Base-by-base conservation (phyloP, 148 eudicot genomes). In the Bassia scoparia region DNA sequence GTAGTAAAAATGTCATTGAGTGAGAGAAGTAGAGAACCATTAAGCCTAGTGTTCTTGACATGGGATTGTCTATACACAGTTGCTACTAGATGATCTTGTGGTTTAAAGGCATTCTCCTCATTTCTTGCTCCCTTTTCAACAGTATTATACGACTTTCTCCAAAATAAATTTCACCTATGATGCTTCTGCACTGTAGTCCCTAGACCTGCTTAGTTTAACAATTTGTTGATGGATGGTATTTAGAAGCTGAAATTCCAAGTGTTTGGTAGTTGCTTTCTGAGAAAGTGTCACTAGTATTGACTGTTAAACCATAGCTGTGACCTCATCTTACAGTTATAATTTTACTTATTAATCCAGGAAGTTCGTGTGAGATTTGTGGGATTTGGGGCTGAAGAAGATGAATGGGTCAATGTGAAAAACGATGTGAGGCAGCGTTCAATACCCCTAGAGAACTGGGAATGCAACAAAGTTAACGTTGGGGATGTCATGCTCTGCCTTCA, bases 301-400 rank as follows among this genome's bases (percentile, higher is more conserved):
- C 53, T 49, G n/a, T 16, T 49, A 24, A 55, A 27, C 62, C 34
- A 17, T 16, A 11, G 34, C 18, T 2, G 54, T 24, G 34, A 13
- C 54, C 15, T 2, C 9, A 6, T 37, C 55, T 23, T 30, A 43
- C 50, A 53, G 4, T 58, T 46, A 64, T 56, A 74, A 21, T 1
- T 61, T 62, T 49, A 23, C 61, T 34, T 33, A 79, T 66, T 78
- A 37, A 75, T 81, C 64, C 89, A 95, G 99, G 97, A 91, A 85
- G 94, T 89, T 80, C 86, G 12, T 70, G 97, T 95, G 41, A 88
- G 99, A 86, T 95, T 71, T 84, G 81, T 79, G 7, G 97, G 97
- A 55, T 95, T 89, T 82, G 92, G 90, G 26, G 61, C 90, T 5
- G 96, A 89, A 70, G 94, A 92, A 24, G 99, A 95, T 68, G 99